phyloP scores from a whole-genome alignment of 225 moss, liverwort and hornwort species.

The Ulota crispa region DNA sequence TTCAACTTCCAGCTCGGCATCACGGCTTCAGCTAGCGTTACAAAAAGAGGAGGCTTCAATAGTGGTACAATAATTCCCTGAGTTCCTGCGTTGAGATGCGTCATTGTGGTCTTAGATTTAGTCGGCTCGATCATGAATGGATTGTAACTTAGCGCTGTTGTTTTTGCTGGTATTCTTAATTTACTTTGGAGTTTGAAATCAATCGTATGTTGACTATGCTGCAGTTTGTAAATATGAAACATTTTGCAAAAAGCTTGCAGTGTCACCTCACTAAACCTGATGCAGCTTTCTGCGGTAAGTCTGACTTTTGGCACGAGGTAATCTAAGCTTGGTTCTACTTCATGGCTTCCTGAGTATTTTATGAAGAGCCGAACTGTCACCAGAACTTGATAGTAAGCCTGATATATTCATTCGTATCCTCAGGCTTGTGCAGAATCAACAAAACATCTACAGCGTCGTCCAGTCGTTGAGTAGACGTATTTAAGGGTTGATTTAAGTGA shows the following conservation, averaged over 20 bases:
- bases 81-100: background rate
- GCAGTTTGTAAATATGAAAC: constrained; percentile 87
- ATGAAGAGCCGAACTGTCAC: background rate
- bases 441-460: background rate
- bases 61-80: constrained; percentile 50
- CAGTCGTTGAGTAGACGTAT: background rate
- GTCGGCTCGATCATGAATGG: background rate
- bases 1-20: constrained; percentile 56
- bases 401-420: background rate
- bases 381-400: background rate
- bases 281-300: constrained; percentile 87
- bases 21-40: constrained; percentile 77
- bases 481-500: background rate
- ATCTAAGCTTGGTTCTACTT: background rate
- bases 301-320: background rate
- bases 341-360: background rate
- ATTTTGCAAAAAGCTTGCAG: constrained; percentile 90
- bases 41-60: constrained; percentile 69
- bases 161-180: background rate
- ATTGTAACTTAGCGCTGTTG: constrained; percentile 8
- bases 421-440: background rate
- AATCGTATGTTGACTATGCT: constrained; percentile 5
- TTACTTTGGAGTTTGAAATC: background rate
- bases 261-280: constrained; percentile 93
- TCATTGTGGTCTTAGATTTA: constrained; percentile 11